Base-by-base conservation (phyloP, 2,329 filamentous ascomycete genomes). In the Chrysoporthe puriensis region DNA sequence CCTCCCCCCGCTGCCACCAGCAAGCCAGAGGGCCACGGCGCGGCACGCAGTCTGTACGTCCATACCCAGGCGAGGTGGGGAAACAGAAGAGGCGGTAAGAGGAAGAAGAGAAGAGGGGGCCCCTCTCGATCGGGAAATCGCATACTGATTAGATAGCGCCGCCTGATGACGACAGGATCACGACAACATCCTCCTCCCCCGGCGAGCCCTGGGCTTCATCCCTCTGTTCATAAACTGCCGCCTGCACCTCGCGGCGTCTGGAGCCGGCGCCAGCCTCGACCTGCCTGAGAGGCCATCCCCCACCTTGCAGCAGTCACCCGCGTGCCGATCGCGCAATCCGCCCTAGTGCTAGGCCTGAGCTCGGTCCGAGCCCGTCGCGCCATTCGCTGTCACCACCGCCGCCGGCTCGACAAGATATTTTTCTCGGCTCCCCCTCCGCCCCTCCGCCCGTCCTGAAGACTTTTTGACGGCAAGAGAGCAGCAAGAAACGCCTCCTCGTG, bases 291-390 rank as follows among this genome's bases (percentile, higher is more conserved):
- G 11, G 7, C 43, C 32, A 40, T 16, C 7, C 32, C 62, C 40
- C 18, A 16, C n/a, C 46, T 36, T 16, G 11, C 50, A 66, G 42
- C 44, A 42, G 59, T 63, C 63, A 13, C 61, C 43, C 13, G 36
- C 18, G 57, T 21, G 26, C 13, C n/a, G 65, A 69, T 69, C 62
- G 64, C 68, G 68, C 68, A 50, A 69, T 69, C 65, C 61, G 36
- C 57, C 57, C 65, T 64, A 63, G 65, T 63, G 57, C 42, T 21
- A 60, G 36, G 36, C 18, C 34, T 44, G 34, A 4, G 57, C 42
- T 21, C 43, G 36, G 36, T 14, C 34, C 32, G 34, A 4, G 32
- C 32, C 7, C n/a, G 57, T 43, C 57, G 16, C 40, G n/a, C 26
- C 36, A 60, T 60, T 11, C 42, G 44, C 26, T 60, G 48, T 36